Conservation (phyloP, 1,284 basidiomycete genomes). For the Bondarzewia mesenterica region DNA sequence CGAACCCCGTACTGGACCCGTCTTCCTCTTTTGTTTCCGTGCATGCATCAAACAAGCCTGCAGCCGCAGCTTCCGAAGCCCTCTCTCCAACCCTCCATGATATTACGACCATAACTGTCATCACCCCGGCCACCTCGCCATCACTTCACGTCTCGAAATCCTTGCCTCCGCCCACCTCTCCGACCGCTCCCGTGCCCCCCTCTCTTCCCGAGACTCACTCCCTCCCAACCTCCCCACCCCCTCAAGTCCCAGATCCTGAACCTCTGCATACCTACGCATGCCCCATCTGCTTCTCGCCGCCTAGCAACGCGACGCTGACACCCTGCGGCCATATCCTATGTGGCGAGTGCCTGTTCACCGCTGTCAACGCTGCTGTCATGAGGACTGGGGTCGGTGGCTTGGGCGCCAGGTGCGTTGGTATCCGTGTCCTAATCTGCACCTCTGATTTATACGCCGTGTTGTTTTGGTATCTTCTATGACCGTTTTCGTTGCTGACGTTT, state of each 20-base stretch:
- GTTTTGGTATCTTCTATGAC: neutral
- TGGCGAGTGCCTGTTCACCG: conserved; percentile 66
- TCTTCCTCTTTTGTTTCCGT: too few relatives aligned
- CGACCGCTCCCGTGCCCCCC: neutral
- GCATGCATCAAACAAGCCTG: too few relatives aligned
- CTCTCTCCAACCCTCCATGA: neutral
- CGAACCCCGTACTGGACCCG: too few relatives aligned
- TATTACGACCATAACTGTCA: neutral
- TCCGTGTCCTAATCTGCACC: neutral
- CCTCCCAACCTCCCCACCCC: neutral
- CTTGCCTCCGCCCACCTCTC: neutral
- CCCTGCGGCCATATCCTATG: conserved; percentile 75
- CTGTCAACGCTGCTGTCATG: conserved; percentile 54
- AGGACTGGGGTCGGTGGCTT: conserved; percentile 36
- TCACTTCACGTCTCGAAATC: neutral
- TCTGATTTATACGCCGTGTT: neutral
- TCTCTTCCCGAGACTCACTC: neutral
- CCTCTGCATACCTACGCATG: conserved; percentile 59
- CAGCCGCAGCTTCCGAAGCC: neutral
- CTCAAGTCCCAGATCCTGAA: conserved; percentile 21
- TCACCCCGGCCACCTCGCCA: neutral
- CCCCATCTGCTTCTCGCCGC: conserved; percentile 71
- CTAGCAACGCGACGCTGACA: conserved; percentile 65
- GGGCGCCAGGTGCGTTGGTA: conserved; percentile 32
- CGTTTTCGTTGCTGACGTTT: neutral